Evolutionary conservation across 2,329 filamentous ascomycete species (phyloP), one percentile per base, ranked within the genome.

Genomic region (Trichoderma hamatum): DNA sequence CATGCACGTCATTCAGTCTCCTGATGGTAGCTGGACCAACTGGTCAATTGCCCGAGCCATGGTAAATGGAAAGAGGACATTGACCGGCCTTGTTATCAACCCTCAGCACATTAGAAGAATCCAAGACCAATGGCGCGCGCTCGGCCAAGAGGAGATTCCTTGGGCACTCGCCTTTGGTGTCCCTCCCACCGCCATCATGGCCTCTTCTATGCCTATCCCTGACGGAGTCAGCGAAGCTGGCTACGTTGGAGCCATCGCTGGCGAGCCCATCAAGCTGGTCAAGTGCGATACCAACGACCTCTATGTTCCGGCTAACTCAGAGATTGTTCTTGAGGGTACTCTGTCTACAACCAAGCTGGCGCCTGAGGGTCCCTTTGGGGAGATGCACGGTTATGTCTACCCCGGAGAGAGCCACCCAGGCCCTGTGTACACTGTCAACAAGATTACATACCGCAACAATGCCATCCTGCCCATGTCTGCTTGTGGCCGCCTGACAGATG

Each of bases 221-320:
- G 81, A 82, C n/a, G 82, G 83, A 0, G 76, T 85, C 0, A 81
- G 80, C 0, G 85, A 86, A 72, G 81, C 79, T 4, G 82, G 78
- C 0, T 86, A 85, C 64, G 77, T 85, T 6, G 84, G 84, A 2
- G 79, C 83, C 0, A 76, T 86, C 63, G 78, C 78, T 1, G 84
- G 84, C 2, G 69, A 74, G 0, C 76, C 84, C 0, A 68, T 86
- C 5, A 81, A 86, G 34, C 71, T 86, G 0, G 81, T 84, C 39
- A 86, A 85, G 71, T 86, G 84, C 68, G 84, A 86, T 19, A 83
- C 80, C 0, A 86, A 83, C 68, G 77, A 81, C 28, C 73, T 86
- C 0, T 73, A 78, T 3, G 83, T 86, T 1, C 84, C 85, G 0
- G 84, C 84, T 0, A 84, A 80, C 65, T 73, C 77, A 0, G 84